Conservation (phyloP, 768 basidiomycete species). For the Sarcomyxa edulis region DNA sequence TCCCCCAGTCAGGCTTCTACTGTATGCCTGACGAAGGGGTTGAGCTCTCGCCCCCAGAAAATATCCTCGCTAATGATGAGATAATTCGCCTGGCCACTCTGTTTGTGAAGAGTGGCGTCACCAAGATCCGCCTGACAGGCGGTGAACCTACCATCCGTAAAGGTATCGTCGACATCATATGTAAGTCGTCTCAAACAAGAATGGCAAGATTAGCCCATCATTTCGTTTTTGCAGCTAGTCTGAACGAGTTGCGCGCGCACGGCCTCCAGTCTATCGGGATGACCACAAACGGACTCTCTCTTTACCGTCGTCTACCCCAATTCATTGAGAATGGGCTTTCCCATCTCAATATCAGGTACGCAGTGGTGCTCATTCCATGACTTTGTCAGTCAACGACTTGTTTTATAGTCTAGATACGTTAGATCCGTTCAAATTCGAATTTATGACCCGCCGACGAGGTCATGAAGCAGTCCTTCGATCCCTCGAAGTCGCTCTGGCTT, state of each 20-base stretch:
- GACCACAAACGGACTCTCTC: constrained; percentile 78
- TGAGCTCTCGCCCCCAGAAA: constrained; percentile 60
- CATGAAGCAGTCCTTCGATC: constrained; percentile 71
- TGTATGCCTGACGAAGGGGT: constrained; percentile 87
- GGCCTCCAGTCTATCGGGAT: constrained; percentile 77
- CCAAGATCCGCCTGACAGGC: constrained; percentile 83
- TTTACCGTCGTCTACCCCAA: constrained; percentile 67
- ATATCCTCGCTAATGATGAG: constrained; percentile 74
- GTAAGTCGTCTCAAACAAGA: constrained; percentile 30
- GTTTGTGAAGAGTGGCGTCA: constrained; percentile 79
- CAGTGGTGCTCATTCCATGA: background rate
- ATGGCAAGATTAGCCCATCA: background rate
- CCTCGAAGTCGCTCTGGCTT: constrained; percentile 56
- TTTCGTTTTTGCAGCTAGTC: constrained; percentile 34
- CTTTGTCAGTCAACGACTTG: constrained; percentile 1
- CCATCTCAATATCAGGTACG: constrained; percentile 63
- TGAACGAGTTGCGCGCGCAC: constrained; percentile 53
- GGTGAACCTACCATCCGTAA: constrained; percentile 86
- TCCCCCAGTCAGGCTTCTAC: constrained; percentile 64
- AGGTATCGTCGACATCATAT: constrained; percentile 63
- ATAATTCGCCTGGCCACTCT: constrained; percentile 65
- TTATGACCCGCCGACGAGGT: constrained; percentile 77
- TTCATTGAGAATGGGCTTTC: constrained; percentile 70
- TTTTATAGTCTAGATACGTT: constrained; percentile 69
- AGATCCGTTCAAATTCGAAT: constrained; percentile 82